These are phyloP conservation scores for Pythium utonaiense DNA, from an alignment of 352 stramenopile species.

Conservation along the genomic window DNA sequence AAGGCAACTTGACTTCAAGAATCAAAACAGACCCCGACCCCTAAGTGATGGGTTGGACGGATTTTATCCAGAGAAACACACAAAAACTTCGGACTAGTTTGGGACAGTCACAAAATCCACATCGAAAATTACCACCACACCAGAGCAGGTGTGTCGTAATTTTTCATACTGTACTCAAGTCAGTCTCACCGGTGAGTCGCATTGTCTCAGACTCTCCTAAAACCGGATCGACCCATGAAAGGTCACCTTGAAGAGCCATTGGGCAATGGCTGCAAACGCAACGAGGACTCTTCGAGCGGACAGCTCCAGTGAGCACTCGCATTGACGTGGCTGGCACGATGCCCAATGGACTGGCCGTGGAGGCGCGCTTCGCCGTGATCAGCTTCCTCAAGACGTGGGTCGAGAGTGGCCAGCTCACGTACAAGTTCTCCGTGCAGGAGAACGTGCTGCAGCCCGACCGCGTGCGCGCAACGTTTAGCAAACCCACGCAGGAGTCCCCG, in stretches of 20 bases:
- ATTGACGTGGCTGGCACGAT: conserved; percentile 7
- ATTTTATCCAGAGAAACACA: neutral
- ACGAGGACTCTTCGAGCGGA: neutral
- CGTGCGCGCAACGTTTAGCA: conserved; percentile 64
- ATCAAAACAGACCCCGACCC: neutral
- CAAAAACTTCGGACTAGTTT: conserved; percentile 23
- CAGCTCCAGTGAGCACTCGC: neutral
- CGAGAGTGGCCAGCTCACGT: conserved; percentile 37
- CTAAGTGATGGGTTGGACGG: neutral
- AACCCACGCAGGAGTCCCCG: conserved; percentile 36
- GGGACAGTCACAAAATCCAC: conserved; percentile 6
- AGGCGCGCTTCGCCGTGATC: conserved; percentile 39
- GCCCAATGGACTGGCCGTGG: conserved; percentile 27
- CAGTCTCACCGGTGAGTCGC: no score
- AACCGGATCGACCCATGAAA: neutral
- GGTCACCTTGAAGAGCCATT: conserved; percentile 13
- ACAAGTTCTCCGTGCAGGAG: conserved; percentile 55
- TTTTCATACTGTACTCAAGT: no score
- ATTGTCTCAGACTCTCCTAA: neutral
- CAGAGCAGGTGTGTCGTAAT: no score
- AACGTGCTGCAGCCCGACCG: conserved; percentile 33
- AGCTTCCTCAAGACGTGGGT: conserved; percentile 42
- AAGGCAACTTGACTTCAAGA: conserved; percentile 16
- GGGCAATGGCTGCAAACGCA: neutral
- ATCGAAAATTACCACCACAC: conserved; percentile 6